These are phyloP conservation scores for Lepiota brunneoincarnata DNA, from an alignment of 768 basidiomycete species.

Conservation along the genomic window DNA sequence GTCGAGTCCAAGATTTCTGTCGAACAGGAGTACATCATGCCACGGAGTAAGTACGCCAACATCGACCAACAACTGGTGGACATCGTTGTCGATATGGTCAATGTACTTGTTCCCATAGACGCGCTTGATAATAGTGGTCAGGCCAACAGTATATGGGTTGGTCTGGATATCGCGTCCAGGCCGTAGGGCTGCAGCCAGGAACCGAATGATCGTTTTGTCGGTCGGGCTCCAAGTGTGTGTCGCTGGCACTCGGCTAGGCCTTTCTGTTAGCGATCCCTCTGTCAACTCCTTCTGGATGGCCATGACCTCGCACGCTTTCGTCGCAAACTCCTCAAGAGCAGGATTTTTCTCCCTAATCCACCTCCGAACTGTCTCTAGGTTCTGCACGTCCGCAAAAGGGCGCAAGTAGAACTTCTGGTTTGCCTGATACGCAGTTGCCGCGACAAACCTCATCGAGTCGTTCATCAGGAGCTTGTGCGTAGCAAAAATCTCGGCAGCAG, in stretches of 20 bases:
- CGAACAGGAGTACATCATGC: slow-evolving; percentile 55
- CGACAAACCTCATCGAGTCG: slow-evolving; percentile 48
- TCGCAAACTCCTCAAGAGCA: slow-evolving; percentile 45
- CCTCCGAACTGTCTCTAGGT: slow-evolving; percentile 42
- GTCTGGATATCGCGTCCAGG: slow-evolving; percentile 46
- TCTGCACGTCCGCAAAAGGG: slow-evolving; percentile 52
- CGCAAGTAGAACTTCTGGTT: slow-evolving; percentile 61
- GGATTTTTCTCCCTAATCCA: slow-evolving; percentile 44
- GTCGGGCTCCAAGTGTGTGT: slow-evolving; percentile 42
- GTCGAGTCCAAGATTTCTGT: slow-evolving; percentile 29
- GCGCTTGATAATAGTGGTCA: slow-evolving; percentile 56
- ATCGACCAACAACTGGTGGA: slow-evolving; percentile 47
- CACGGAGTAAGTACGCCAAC: slow-evolving; percentile 79
- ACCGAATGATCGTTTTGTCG: slow-evolving; percentile 57
- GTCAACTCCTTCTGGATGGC: slow-evolving; percentile 23
- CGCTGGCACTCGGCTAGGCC: slow-evolving; percentile 17
- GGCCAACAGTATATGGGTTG: slow-evolving; percentile 57
- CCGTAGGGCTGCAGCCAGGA: slow-evolving; percentile 55
- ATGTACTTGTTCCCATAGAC: slow-evolving; percentile 37
- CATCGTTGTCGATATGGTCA: slow-evolving; percentile 30
- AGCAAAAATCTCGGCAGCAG: slow-evolving; percentile 36
- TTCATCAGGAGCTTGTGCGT: slow-evolving; percentile 68
- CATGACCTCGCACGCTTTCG: slow-evolving; percentile 47
- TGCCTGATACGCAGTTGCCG: slow-evolving; percentile 43
- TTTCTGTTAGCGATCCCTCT: slow-evolving; percentile 27